Percentiles rank a stretch among this genome's conserved stretches.
phyloP scores from a whole-genome alignment of 768 basidiomycete genomes.

The Bullera alba region DNA sequence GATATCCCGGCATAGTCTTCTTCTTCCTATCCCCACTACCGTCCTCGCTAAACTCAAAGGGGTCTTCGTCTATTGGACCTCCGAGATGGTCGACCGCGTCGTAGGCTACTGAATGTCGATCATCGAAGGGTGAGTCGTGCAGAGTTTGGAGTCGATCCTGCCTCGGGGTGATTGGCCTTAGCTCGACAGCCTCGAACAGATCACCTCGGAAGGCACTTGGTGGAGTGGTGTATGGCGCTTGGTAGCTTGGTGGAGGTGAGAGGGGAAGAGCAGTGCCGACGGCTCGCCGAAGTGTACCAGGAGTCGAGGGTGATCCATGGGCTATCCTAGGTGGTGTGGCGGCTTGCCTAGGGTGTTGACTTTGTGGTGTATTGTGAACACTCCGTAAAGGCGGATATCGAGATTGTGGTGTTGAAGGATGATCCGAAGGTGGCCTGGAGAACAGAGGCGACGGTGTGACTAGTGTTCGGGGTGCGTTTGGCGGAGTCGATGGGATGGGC shows the following conservation, averaged over 20 bases:
- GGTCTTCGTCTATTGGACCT: slow-evolving; percentile 29
- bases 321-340: background rate
- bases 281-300: slow-evolving; percentile 12
- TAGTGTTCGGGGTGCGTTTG: background rate
- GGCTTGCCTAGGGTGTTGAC: slow-evolving; percentile 5
- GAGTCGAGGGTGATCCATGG: background rate
- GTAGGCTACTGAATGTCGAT: slow-evolving; percentile 27
- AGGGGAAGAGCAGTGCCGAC: slow-evolving; percentile 25
- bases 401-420: slow-evolving; percentile 6
- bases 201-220: slow-evolving; percentile 6
- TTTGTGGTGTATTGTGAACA: background rate
- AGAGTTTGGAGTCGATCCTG: background rate
- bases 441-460: slow-evolving; percentile 11
- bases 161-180: slow-evolving; percentile 9
- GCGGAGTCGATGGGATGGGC: background rate
- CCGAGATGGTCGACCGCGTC: slow-evolving; percentile 35
- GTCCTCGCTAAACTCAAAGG: slow-evolving; percentile 11
- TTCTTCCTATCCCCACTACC: slow-evolving; percentile 5
- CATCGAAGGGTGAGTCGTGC: slow-evolving; percentile 33
- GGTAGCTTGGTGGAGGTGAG: slow-evolving; percentile 12
- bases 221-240: slow-evolving; percentile 7
- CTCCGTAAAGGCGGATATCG: slow-evolving; percentile 11
- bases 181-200: slow-evolving; percentile 13
- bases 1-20: slow-evolving; percentile 29
- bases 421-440: slow-evolving; percentile 13